A percentile compares a stretch with the other conserved stretches of the same genome.
phyloP scores from a whole-genome alignment of 495 filamentous ascomycete genomes.

The Penicillium lividum region DNA sequence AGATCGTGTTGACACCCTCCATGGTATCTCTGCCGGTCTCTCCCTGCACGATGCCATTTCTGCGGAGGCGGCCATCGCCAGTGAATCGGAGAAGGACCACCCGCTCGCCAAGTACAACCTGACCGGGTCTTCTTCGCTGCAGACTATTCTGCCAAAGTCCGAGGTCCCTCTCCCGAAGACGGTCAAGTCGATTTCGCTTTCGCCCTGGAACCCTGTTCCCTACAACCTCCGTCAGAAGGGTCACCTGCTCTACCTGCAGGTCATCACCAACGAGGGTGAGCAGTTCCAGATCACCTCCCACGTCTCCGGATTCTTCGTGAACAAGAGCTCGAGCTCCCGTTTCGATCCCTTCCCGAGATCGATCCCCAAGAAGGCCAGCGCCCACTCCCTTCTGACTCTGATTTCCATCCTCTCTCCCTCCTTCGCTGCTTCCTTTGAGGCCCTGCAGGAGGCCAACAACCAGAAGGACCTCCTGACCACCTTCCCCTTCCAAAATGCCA shows the following conservation, averaged over 20 bases:
- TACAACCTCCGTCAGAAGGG: constrained; percentile 87
- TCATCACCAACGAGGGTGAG: constrained; percentile 89
- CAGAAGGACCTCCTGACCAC: constrained; percentile 82
- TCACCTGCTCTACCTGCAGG: constrained; percentile 86
- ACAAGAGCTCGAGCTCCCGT: constrained; percentile 84
- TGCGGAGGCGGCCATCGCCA: constrained; percentile 43
- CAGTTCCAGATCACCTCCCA: constrained; percentile 90
- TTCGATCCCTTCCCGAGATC: constrained; percentile 84
- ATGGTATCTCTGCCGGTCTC: constrained; percentile 82
- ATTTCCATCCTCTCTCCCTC: constrained; percentile 77
- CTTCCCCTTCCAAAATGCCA: constrained; percentile 93
- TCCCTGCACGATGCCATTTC: constrained; percentile 81
- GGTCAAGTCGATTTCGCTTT: constrained; percentile 82
- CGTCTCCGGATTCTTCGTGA: constrained; percentile 93
- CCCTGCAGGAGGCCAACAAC: constrained; percentile 77
- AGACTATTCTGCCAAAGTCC: constrained; percentile 67
- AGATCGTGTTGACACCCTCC: constrained; percentile 82
- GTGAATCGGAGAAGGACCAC: constrained; percentile 53
- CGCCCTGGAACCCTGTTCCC: constrained; percentile 95
- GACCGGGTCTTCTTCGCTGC: constrained; percentile 62
- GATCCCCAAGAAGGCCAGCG: constrained; percentile 64
- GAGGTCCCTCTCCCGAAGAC: constrained; percentile 75
- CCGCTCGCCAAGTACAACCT: constrained; percentile 73
- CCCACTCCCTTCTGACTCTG: constrained; percentile 86
- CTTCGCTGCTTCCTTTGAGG: constrained; percentile 70